Percentiles rank a stretch among this genome's conserved stretches.
Evolutionary conservation across 352 stramenopile species (phyloP).

Genomic region (Peronospora farinosa): DNA sequence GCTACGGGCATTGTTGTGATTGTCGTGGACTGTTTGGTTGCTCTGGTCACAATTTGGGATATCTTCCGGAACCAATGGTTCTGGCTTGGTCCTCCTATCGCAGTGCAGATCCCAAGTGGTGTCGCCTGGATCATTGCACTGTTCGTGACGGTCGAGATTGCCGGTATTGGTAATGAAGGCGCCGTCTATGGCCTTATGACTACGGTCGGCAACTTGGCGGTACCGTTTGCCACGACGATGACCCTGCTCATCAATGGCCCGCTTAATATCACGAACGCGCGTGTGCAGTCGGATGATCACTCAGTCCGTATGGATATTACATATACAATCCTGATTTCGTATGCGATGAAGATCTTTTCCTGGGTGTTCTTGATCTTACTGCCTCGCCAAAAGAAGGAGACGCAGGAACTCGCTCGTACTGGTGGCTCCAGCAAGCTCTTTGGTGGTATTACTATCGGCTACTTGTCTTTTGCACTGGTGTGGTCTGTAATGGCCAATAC

Average conservation of each 20-base stretch:
- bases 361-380: slow-evolving; percentile 34
- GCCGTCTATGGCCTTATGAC: slow-evolving; percentile 43
- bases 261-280: slow-evolving; percentile 38
- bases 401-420: slow-evolving; percentile 24
- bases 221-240: slow-evolving; percentile 35
- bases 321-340: slow-evolving; percentile 37
- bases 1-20: slow-evolving; percentile 27
- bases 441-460: slow-evolving; percentile 29
- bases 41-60: slow-evolving; percentile 39
- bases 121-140: slow-evolving; percentile 36
- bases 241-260: slow-evolving; percentile 32
- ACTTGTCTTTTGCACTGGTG: slow-evolving; percentile 30
- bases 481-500: slow-evolving; percentile 40
- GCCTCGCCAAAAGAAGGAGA: slow-evolving; percentile 39
- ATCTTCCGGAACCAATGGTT: slow-evolving; percentile 45
- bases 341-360: slow-evolving; percentile 31
- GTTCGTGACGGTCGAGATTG: slow-evolving; percentile 43
- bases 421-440: slow-evolving; percentile 34
- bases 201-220: slow-evolving; percentile 34
- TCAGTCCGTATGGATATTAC: slow-evolving; percentile 33
- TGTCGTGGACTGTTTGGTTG: slow-evolving; percentile 28
- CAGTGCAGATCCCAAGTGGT: slow-evolving; percentile 30
- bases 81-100: slow-evolving; percentile 32
- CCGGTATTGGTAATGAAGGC: slow-evolving; percentile 42
- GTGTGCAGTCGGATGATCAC: slow-evolving; percentile 35